Evolutionary conservation across 768 basidiomycete species (phyloP).

Genomic region (Termitomyces sp.): DNA sequence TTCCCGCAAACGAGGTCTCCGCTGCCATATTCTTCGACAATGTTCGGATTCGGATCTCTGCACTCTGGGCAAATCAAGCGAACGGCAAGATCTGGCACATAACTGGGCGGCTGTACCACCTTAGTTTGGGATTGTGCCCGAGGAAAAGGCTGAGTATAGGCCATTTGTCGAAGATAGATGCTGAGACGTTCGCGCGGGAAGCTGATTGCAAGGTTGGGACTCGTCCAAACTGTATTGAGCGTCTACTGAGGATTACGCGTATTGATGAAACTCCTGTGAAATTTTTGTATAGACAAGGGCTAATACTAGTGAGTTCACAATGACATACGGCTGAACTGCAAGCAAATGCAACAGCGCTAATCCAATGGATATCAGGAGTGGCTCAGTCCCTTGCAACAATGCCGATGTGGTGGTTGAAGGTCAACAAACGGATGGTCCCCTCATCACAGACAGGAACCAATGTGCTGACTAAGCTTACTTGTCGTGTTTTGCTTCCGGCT

Average conservation of each 20-base stretch:
- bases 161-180: constrained; percentile 38
- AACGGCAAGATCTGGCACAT: constrained; percentile 79
- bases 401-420: constrained; percentile 9
- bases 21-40: constrained; percentile 95
- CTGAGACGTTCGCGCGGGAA: constrained; percentile 19
- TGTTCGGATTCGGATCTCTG: constrained; percentile 86
- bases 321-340: constrained; percentile 12
- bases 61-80: constrained; percentile 95
- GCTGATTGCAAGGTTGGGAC: background rate
- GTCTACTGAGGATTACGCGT: background rate
- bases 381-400: constrained; percentile 3
- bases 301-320: constrained; percentile 8
- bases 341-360: constrained; percentile 3
- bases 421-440: background rate
- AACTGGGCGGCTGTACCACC: constrained; percentile 49
- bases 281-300: constrained; percentile 9
- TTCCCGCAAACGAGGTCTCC: constrained; percentile 95
- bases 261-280: constrained; percentile 11
- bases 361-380: background rate
- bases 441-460: background rate
- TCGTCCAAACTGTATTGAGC: constrained; percentile 1
- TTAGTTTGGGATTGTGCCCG: constrained; percentile 57
- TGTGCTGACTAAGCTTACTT: constrained; percentile 1
- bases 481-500: background rate
- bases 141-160: constrained; percentile 76